Conservation (phyloP, 106 monocot species). For the Dendrobium huoshanense region DNA sequence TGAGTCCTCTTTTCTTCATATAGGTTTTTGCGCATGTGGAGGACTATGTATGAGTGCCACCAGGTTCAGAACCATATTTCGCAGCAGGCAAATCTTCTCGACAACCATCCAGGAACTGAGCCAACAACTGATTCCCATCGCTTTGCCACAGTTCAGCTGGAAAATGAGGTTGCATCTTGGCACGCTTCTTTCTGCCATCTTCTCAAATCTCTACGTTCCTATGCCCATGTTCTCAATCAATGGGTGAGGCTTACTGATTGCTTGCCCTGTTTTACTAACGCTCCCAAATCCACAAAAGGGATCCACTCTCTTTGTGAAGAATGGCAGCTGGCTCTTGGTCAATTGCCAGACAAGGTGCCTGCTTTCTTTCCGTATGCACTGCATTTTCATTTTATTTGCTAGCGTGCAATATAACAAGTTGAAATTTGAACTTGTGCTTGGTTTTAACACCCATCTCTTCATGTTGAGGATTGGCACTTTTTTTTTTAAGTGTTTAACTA, state of each 20-base stretch:
- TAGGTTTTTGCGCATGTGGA: slow-evolving; percentile 85
- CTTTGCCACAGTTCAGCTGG: slow-evolving; percentile 64
- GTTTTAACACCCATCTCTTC: not conserved
- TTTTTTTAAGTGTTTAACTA: not conserved
- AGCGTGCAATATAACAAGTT: not conserved
- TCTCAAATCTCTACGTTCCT: slow-evolving; percentile 55
- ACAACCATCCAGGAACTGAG: slow-evolving; percentile 39
- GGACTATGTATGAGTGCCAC: slow-evolving; percentile 86
- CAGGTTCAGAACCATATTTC: slow-evolving; percentile 79
- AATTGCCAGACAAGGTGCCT: slow-evolving; percentile 70
- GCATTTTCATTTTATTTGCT: not conserved
- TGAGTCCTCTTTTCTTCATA: not conserved
- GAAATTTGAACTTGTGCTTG: not conserved
- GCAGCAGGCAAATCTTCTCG: slow-evolving; percentile 60
- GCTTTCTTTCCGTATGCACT: not conserved
- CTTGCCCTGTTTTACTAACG: slow-evolving; percentile 38
- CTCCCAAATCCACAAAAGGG: slow-evolving; percentile 21
- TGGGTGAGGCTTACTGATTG: slow-evolving; percentile 86
- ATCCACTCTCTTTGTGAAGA: slow-evolving; percentile 64
- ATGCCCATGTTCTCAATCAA: slow-evolving; percentile 54
- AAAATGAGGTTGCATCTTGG: slow-evolving; percentile 70
- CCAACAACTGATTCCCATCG: slow-evolving; percentile 66
- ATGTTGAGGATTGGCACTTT: too few relatives aligned
- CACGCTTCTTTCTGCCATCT: slow-evolving; percentile 58
- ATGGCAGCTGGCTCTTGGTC: slow-evolving; percentile 46